phyloP scores from a whole-genome alignment of 1,139 yeast genomes.

The Pichia sp. region DNA sequence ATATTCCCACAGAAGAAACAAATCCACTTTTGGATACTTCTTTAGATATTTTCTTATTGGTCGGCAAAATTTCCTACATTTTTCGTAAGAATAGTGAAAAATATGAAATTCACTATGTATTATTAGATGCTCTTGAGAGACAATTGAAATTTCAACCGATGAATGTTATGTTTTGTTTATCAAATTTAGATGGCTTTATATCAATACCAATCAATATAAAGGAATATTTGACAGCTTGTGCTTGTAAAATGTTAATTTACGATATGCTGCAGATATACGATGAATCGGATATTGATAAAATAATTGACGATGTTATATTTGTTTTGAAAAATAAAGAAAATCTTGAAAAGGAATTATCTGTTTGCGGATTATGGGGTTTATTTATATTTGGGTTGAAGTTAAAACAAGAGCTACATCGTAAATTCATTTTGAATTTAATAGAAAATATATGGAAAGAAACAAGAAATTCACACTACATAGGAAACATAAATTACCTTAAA shows the following conservation, averaged over 20 bases:
- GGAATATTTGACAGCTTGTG: background rate
- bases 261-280: background rate
- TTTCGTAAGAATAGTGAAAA: background rate
- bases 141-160: background rate
- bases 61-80: conserved; percentile 4
- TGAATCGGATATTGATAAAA: background rate
- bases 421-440: background rate
- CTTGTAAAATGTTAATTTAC: conserved; percentile 1
- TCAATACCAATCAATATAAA: background rate
- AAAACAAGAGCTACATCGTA: background rate
- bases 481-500: too few relatives aligned
- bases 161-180: background rate
- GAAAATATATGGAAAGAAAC: background rate
- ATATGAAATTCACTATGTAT: background rate
- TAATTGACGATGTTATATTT: background rate
- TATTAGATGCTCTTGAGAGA: background rate
- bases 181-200: background rate
- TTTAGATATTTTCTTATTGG: background rate
- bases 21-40: background rate
- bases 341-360: background rate
- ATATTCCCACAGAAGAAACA: background rate
- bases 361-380: conserved; percentile 1
- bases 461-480: conserved; percentile 1
- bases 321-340: background rate
- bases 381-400: conserved; percentile 1